Evolutionary conservation across 768 basidiomycete genomes (phyloP).

Genomic region (Fistulinella prunicolor): DNA sequence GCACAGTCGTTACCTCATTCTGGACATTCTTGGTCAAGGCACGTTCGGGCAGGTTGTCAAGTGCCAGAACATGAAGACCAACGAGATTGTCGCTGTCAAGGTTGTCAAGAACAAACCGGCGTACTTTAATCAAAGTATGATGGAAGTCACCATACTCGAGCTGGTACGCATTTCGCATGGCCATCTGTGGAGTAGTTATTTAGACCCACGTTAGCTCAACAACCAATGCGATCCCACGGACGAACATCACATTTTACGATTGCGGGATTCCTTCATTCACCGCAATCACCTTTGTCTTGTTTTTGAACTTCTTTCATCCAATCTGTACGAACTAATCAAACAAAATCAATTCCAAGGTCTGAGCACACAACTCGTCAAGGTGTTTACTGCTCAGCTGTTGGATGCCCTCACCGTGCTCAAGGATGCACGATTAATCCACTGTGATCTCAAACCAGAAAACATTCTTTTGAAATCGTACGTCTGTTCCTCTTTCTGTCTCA

Average conservation of each 20-base stretch:
- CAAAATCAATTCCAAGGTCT: slow-evolving; percentile 99
- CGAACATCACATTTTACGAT: slow-evolving; percentile 93
- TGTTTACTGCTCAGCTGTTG: slow-evolving; percentile 94
- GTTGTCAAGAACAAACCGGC: slow-evolving; percentile 99
- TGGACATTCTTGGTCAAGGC: slow-evolving; percentile 97
- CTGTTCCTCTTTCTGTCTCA: background rate
- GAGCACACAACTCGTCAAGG: slow-evolving; percentile 95
- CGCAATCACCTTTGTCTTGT: slow-evolving; percentile 95
- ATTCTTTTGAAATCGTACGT: slow-evolving; percentile 91
- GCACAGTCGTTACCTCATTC: slow-evolving; percentile 80
- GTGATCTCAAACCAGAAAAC: slow-evolving; percentile 98
- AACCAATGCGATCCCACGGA: slow-evolving; percentile 91
- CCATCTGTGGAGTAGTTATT: background rate
- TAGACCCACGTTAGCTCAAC: slow-evolving; percentile 65
- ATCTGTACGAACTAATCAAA: slow-evolving; percentile 99
- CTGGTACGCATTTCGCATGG: slow-evolving; percentile 57
- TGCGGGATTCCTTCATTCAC: slow-evolving; percentile 96
- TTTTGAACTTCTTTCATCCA: slow-evolving; percentile 94
- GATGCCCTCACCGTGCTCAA: slow-evolving; percentile 92
- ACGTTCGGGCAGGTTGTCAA: slow-evolving; percentile 99
- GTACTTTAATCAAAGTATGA: slow-evolving; percentile 99
- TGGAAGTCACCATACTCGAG: slow-evolving; percentile 98
- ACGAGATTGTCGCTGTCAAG: slow-evolving; percentile 98
- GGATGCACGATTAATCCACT: slow-evolving; percentile 94
- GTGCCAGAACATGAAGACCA: slow-evolving; percentile 99